Evolutionary conservation across 164 flowering plant genomes (phyloP).

Genomic region (Vitis amurensis): DNA sequence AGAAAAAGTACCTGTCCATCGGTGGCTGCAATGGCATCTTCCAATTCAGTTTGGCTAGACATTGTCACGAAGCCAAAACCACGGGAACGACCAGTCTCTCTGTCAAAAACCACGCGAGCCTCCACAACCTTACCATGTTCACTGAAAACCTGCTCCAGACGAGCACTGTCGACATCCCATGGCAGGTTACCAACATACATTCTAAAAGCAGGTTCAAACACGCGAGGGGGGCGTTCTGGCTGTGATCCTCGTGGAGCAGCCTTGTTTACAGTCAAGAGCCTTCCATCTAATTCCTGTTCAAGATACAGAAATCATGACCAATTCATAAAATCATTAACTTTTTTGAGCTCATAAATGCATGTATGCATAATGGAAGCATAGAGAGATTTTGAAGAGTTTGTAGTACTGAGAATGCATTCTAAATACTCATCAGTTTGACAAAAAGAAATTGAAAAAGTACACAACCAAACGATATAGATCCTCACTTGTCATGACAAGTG

Average conservation of each 20-base stretch:
- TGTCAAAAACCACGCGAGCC: constrained; percentile 68
- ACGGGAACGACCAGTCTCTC: constrained; percentile 81
- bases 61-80: constrained; percentile 89
- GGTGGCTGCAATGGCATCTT: constrained; percentile 86
- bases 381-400: no score
- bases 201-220: constrained; percentile 43
- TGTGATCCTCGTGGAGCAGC: constrained; percentile 83
- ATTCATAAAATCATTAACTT: background rate
- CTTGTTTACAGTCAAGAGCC: constrained; percentile 81
- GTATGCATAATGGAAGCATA: no score
- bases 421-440: background rate
- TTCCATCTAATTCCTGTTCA: constrained; percentile 71
- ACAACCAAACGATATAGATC: background rate
- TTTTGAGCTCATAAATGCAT: background rate
- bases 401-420: no score
- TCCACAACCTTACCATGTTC: constrained; percentile 76
- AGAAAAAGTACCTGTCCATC: constrained; percentile 72
- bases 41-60: constrained; percentile 62
- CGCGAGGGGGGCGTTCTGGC: constrained; percentile 58
- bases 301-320: constrained; percentile 8
- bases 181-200: constrained; percentile 83
- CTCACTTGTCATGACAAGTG: background rate
- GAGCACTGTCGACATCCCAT: constrained; percentile 70
- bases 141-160: constrained; percentile 72
- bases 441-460: background rate